Percentiles rank a stretch among this genome's conserved stretches.
Evolutionary conservation across 352 stramenopile genomes (phyloP).

Genomic region (Globisporangium viniferum): DNA sequence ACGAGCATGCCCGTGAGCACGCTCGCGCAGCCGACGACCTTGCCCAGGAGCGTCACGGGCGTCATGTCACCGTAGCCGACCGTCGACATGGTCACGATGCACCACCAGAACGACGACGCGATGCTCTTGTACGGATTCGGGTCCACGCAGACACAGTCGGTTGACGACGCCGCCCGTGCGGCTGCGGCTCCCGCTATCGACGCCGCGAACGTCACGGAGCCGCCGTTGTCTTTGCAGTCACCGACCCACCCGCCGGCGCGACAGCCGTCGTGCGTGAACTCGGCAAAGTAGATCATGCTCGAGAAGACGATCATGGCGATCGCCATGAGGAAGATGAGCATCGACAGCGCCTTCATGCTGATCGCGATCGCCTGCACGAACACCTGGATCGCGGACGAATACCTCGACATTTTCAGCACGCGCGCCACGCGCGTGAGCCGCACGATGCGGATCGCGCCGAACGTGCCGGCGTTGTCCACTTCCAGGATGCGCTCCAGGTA

Average conservation of each 20-base stretch:
- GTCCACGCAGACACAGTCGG: constrained; percentile 54
- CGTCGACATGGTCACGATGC: constrained; percentile 91
- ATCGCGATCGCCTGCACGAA: constrained; percentile 74
- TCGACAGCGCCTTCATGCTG: constrained; percentile 77
- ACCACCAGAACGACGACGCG: constrained; percentile 83
- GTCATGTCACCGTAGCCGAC: constrained; percentile 88
- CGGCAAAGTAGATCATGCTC: constrained; percentile 80
- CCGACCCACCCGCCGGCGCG: constrained; percentile 57
- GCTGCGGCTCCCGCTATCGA: constrained; percentile 30
- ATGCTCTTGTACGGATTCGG: constrained; percentile 85
- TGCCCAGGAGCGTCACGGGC: constrained; percentile 67
- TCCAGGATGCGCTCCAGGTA: constrained; percentile 73
- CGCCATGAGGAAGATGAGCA: constrained; percentile 85
- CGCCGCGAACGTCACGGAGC: constrained; percentile 5
- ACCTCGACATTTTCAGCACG: constrained; percentile 86
- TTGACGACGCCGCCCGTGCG: constrained; percentile 10
- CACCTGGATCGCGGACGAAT: constrained; percentile 83
- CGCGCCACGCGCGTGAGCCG: constrained; percentile 78
- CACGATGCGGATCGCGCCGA: constrained; percentile 79
- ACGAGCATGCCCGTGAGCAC: constrained; percentile 86
- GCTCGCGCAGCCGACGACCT: constrained; percentile 65
- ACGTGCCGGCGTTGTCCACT: constrained; percentile 60
- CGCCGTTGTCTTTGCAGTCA: constrained; percentile 22
- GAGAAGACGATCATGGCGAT: constrained; percentile 87
- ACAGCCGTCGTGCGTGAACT: constrained; percentile 65